Evolutionary conservation across 331 rosid genomes (phyloP), one percentile per base, ranked within the genome.

Genomic region (Ulmus americana): DNA sequence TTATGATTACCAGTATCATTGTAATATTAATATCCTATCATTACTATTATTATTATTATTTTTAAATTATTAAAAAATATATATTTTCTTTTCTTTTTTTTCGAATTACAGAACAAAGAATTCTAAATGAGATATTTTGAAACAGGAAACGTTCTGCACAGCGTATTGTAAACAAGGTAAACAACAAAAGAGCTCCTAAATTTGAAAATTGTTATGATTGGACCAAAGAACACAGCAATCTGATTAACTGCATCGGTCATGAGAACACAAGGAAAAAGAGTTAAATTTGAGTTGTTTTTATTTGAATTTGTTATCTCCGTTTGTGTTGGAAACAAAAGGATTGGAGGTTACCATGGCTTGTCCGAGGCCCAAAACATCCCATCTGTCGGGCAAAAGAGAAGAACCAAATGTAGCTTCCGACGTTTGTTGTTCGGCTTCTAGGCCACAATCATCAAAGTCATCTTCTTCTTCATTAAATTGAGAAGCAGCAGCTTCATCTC

Each of bases 291-390:
- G 22, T 20, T 20, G 22, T 20, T 20, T 20, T 20, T 20, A 20
- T 20, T 20, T 20, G 22, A 20, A 20, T 20, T 20, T 20, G 22
- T 20, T 20, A 20, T 20, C 22, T 20, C 22, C 13, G 12, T 12
- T 12, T 12, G 45, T 0, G 14, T 40, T 57, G 14, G 0, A 45
- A 44, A 18, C 44, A 13, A 51, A 41, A n/a, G 20, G 13, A 28
- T 1, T 7, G 8, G 14, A 64, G 59, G 76, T 48, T 82, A 89
- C 97, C 98, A 92, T 92, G 76, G 98, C 98, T 73, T 92, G 98
- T 55, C 98, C 98, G 49, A 92, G 98, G 35, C 98, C 98, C 75
- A 92, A 64, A 1, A 92, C 97, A 66, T 92, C 97, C 95, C 94
- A 92, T 73, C 85, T 83, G 28, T 88, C 95, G 46, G 95, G 92